Percentiles rank a stretch among this genome's conserved stretches.
Conservation (phyloP, 345 rosid species). For the Acer negundo region DNA sequence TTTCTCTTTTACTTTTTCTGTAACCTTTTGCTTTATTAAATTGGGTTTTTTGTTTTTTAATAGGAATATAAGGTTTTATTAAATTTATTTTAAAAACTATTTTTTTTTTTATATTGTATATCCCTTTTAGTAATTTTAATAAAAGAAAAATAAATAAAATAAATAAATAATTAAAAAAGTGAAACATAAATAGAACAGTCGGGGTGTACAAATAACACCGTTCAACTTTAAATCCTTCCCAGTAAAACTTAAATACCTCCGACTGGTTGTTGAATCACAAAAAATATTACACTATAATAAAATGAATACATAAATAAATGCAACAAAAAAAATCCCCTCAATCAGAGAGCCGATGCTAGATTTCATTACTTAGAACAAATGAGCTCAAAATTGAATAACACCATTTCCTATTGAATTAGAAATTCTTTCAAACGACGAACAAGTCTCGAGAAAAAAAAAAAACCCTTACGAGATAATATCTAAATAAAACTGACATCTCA, state of each 20-base stretch:
- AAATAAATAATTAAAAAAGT: no score
- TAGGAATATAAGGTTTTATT: no score
- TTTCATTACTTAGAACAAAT: not conserved
- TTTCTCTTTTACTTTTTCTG: not conserved
- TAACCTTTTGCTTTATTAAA: not conserved
- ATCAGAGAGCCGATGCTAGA: not conserved
- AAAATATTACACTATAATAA: no score
- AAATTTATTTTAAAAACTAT: no score
- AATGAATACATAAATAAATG: not conserved
- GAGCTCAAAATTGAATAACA: conserved; percentile 22
- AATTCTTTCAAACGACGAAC: not conserved
- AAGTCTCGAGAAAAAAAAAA: conserved; percentile 6
- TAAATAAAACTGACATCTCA: conserved; percentile 19
- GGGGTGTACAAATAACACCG: no score
- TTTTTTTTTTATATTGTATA: no score
- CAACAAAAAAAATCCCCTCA: not conserved
- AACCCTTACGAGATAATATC: conserved; percentile 12
- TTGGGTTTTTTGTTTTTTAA: no score
- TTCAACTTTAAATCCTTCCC: no score
- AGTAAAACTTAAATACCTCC: not conserved
- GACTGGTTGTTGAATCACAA: not conserved
- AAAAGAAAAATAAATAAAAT: no score
- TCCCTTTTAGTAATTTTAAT: no score
- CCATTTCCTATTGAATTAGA: conserved; percentile 17
- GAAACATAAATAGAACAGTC: no score